These are phyloP conservation scores for Bruguiera gymnorhiza DNA, from an alignment of 345 rosid genomes.

Conservation along the genomic window DNA sequence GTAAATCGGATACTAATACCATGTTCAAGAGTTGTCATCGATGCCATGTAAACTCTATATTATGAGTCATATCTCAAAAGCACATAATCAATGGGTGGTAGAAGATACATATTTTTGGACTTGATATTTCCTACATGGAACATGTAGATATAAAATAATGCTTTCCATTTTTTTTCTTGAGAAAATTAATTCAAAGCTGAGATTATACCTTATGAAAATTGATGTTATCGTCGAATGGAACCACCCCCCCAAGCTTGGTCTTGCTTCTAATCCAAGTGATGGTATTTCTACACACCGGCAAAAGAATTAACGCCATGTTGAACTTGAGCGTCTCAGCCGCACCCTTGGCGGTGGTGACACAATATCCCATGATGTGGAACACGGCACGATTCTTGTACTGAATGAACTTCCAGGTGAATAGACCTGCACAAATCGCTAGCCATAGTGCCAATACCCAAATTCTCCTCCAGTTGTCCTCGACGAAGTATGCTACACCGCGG, in stretches of 20 bases:
- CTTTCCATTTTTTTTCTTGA: background rate
- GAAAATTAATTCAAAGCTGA: background rate
- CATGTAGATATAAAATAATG: background rate
- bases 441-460: conserved; percentile 72
- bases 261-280: conserved; percentile 74
- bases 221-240: conserved; percentile 80
- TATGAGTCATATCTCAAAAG: too few relatives aligned
- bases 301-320: conserved; percentile 84
- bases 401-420: conserved; percentile 77
- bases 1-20: background rate
- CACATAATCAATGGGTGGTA: too few relatives aligned
- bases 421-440: conserved; percentile 53
- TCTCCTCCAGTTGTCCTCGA: conserved; percentile 81
- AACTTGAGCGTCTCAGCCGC: conserved; percentile 72
- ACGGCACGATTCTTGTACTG: conserved; percentile 59
- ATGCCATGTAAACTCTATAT: too few relatives aligned
- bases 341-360: conserved; percentile 75
- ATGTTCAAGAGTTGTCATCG: too few relatives aligned
- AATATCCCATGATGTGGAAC: conserved; percentile 66
- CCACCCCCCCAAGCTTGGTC: conserved; percentile 46
- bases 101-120: too few relatives aligned
- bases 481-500: conserved; percentile 37
- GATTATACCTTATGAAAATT: conserved; percentile 72
- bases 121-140: background rate
- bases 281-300: conserved; percentile 76